A percentile compares a stretch with the other conserved stretches of the same genome.
These are phyloP conservation scores for Irpex sp. DNA, from an alignment of 1,284 basidiomycete species.

Conservation along the genomic window DNA sequence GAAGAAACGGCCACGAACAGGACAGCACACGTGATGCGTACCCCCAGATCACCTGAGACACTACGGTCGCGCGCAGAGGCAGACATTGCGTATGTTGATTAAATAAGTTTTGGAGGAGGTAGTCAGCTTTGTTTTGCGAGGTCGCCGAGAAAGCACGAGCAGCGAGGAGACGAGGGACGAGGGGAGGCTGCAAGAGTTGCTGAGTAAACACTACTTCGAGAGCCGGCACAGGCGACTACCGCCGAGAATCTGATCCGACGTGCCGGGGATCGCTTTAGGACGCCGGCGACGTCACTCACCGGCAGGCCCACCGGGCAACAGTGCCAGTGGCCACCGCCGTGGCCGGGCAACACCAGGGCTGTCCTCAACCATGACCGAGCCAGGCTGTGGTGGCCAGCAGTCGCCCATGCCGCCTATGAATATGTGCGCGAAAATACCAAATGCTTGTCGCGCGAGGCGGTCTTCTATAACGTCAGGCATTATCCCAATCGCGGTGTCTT, in stretches of 20 bases:
- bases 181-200: slow-evolving; percentile 5
- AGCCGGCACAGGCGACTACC: background rate
- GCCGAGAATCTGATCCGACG: background rate
- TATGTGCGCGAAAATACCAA: background rate
- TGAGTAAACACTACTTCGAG: slow-evolving; percentile 5
- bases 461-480: background rate
- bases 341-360: background rate
- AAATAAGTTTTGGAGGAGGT: background rate
- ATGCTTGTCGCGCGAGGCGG: background rate
- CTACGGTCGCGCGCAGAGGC: slow-evolving; percentile 49
- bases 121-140: background rate
- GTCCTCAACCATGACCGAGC: background rate
- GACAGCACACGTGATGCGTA: slow-evolving; percentile 20
- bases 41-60: slow-evolving; percentile 53
- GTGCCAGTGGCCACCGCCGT: background rate
- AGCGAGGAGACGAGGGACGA: background rate
- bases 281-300: background rate
- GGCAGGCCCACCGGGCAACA: background rate
- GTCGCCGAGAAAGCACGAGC: background rate
- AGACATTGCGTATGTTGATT: slow-evolving; percentile 18
- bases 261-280: background rate
- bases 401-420: background rate
- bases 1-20: background rate
- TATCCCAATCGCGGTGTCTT: background rate
- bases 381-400: background rate